Evolutionary conservation across 192 early-diverging fungal genomes (phyloP), one percentile per base, ranked within the genome.

Genomic region (Paraglomus brasilianum): DNA sequence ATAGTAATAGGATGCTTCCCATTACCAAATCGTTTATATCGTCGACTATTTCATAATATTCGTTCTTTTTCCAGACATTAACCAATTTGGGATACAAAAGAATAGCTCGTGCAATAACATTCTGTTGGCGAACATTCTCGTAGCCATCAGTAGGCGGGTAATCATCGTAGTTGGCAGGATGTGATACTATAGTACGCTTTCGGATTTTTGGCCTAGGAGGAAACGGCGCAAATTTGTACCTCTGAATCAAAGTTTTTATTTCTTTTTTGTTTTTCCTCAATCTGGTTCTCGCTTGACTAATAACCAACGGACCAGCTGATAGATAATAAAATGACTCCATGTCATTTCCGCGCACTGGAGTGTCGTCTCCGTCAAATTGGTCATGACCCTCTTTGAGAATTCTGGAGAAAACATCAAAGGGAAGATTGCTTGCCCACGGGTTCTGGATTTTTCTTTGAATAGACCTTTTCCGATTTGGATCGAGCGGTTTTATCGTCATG

Each of bases 1-100:
- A 51, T 2, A 66, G 6, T 4, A 40, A 51, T 2, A 66, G 6
- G 0, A 50, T 46, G 0, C 64, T 40, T 51, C 42, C 48, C 49
- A 66, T 66, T 1, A 66, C 64, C 11, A 52, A 15, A 19, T 66
- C 64, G 15, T 66, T 66, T 2, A 66, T 50, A 50, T 66, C 64
- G 4, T 52, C 22, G 24, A 47, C 49, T 19, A 66, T 66, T 38
- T 40, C 64, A 21, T 64, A 8, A 40, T 50, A 66, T 0, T 30
- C 64, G 2, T 14, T 19, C 11, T 24, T 8, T 40, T 51, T 66
- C 64, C 64, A 66, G 13, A 51, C 10, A 39, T 10, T 7, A 0
- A 66, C 38, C 2, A 66, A 66, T 10, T 38, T 38, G 0, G 47
- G 47, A 66, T 38, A 19, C 49, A 66, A 52, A 15, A 66, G 42